phyloP scores from a whole-genome alignment of 768 basidiomycete genomes.

The Gymnopilus junonius region DNA sequence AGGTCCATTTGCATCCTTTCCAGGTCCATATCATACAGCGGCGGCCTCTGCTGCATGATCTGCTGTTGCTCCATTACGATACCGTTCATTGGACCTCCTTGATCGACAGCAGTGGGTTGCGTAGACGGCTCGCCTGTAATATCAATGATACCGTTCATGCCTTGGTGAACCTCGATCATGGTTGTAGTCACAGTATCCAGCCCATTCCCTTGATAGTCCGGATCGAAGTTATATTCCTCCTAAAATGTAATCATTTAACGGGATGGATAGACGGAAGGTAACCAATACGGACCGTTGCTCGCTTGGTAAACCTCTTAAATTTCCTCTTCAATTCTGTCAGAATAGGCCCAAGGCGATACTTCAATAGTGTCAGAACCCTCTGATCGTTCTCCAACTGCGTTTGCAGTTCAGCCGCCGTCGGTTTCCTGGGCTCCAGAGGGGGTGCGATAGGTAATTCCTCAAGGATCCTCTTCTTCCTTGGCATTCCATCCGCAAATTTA shows the following conservation, averaged over 20 bases:
- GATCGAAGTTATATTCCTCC: slow-evolving; percentile 77
- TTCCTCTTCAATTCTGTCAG: slow-evolving; percentile 89
- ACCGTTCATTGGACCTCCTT: slow-evolving; percentile 39
- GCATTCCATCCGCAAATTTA: slow-evolving; percentile 87
- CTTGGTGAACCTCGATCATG: slow-evolving; percentile 26
- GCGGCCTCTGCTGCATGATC: slow-evolving; percentile 44
- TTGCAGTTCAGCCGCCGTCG: slow-evolving; percentile 80
- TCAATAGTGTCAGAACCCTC: slow-evolving; percentile 76
- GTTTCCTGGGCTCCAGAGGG: slow-evolving; percentile 84
- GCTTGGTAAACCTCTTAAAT: slow-evolving; percentile 88
- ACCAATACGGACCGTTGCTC: slow-evolving; percentile 61
- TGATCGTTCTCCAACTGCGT: slow-evolving; percentile 84
- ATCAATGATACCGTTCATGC: slow-evolving; percentile 50
- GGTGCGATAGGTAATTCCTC: slow-evolving; percentile 90
- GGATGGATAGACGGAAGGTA: not conserved
- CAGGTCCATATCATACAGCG: slow-evolving; percentile 85
- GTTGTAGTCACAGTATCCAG: slow-evolving; percentile 29
- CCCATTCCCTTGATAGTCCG: slow-evolving; percentile 16
- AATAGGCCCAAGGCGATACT: slow-evolving; percentile 90
- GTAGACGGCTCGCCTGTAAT: slow-evolving; percentile 41
- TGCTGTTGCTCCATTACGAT: slow-evolving; percentile 38
- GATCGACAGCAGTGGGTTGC: slow-evolving; percentile 35
- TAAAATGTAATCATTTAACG: slow-evolving; percentile 31
- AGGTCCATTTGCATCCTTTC: slow-evolving; percentile 89
- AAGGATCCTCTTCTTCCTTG: slow-evolving; percentile 80